Conservation (phyloP, 768 basidiomycete species). For the Calocera viscosa region DNA sequence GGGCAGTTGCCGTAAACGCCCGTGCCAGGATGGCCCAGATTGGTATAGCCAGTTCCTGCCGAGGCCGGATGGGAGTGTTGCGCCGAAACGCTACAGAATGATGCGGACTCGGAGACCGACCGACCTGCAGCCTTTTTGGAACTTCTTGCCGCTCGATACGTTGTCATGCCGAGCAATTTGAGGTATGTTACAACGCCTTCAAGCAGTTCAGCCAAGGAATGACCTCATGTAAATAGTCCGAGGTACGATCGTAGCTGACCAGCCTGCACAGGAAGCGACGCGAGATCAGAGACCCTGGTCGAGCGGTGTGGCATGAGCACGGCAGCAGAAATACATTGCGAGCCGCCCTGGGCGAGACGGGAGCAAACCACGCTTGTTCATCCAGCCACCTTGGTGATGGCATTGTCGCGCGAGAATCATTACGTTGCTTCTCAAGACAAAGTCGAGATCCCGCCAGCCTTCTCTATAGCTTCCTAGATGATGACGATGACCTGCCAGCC, state of each 20-base stretch:
- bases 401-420: background rate
- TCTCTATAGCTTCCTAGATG: background rate
- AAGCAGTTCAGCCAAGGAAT: background rate
- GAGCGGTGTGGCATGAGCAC: background rate
- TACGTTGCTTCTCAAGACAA: slow-evolving; percentile 5
- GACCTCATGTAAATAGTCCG: background rate
- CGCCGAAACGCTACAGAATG: too few relatives aligned
- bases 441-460: slow-evolving; percentile 1
- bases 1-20: too few relatives aligned
- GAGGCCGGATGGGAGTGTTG: too few relatives aligned
- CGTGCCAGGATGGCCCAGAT: too few relatives aligned
- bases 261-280: background rate
- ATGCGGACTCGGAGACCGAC: too few relatives aligned
- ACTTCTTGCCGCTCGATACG: too few relatives aligned
- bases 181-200: background rate
- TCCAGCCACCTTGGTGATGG: background rate
- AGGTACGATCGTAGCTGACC: background rate
- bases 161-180: too few relatives aligned
- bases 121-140: too few relatives aligned
- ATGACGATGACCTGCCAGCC: background rate
- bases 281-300: background rate
- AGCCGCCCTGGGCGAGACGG: background rate
- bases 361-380: background rate
- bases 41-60: too few relatives aligned
- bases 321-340: background rate